Percentiles rank a stretch among this genome's conserved stretches.
Evolutionary conservation across 768 basidiomycete species (phyloP).

Genomic region (Lenzites betulinus): DNA sequence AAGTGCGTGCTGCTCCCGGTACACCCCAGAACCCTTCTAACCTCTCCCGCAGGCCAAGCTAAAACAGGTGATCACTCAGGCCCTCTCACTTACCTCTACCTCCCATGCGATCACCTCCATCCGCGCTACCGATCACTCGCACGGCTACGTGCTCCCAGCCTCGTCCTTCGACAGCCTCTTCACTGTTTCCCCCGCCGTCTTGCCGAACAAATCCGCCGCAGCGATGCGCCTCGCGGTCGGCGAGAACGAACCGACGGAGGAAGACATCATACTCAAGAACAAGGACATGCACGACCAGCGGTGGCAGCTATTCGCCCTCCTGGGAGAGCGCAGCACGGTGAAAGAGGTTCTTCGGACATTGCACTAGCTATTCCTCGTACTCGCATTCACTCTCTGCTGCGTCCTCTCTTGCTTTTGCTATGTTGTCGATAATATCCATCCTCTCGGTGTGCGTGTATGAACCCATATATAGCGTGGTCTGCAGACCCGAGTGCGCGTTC

Average conservation of each 20-base stretch:
- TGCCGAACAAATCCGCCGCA: slow-evolving; percentile 79
- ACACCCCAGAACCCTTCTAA: background rate
- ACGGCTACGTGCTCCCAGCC: slow-evolving; percentile 52
- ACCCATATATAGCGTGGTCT: background rate
- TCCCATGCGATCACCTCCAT: slow-evolving; percentile 81
- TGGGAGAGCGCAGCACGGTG: slow-evolving; percentile 73
- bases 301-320: slow-evolving; percentile 78
- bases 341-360: slow-evolving; percentile 54
- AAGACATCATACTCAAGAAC: slow-evolving; percentile 55
- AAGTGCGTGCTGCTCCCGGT: slow-evolving; percentile 47
- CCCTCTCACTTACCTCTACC: slow-evolving; percentile 72
- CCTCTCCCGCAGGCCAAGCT: slow-evolving; percentile 61
- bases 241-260: slow-evolving; percentile 52
- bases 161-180: slow-evolving; percentile 79
- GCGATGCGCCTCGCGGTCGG: slow-evolving; percentile 69
- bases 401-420: background rate
- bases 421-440: background rate
- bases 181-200: slow-evolving; percentile 71
- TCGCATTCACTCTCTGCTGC: background rate
- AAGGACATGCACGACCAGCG: slow-evolving; percentile 63
- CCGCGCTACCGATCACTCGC: slow-evolving; percentile 48
- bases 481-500: background rate
- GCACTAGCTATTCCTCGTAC: slow-evolving; percentile 24
- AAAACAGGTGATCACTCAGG: slow-evolving; percentile 82
- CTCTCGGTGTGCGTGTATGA: background rate